Evolutionary conservation across 108 stramenopile genomes (phyloP), one percentile per base, ranked within the genome.

Genomic region (Fistulifera pelliculosa): DNA sequence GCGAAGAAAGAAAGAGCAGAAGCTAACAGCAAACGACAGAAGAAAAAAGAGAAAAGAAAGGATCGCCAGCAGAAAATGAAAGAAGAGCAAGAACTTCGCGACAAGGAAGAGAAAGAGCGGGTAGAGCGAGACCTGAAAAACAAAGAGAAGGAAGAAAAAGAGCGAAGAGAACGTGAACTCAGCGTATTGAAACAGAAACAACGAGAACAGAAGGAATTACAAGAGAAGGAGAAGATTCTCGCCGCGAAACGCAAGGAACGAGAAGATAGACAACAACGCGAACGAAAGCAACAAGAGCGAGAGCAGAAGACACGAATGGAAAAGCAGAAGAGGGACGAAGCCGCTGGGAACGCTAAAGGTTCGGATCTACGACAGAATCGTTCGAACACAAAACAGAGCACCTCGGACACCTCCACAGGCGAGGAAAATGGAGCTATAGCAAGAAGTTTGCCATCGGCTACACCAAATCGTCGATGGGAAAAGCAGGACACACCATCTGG

Each of bases 21-120:
- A 41, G 79, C 81, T 8, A 85, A 59, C 53, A 81, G 76, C 53
- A 93, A 79, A 52, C 62, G 71, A 22, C 83, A 81, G 14, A 93
- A 93, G 80, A 93, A 93, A 55, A 76, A 79, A 52, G 88, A 88
- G 61, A 85, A 87, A 65, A 92, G 83, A 50, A 76, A 77, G 13
- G 86, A 93, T 55, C 76, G 89, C 16, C 77, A 80, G 53, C 77
- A 74, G 39, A 83, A 86, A 51, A 66, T 79, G 56, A 73, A 83
- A 24, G 71, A 83, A 58, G 86, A 93, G 38, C 68, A 86, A 54
- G 78, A 67, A 53, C 57, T 65, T 11, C 56, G 69, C 7, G 75
- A 79, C 42, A 66, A 67, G 44, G 80, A 79, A 61, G 80, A 79
- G 58, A 49, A 57, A 39, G 65, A 70, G 54, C 53, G 47, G n/a